A percentile compares a stretch with the other conserved stretches of the same genome.
Conservation (phyloP, 2,329 filamentous ascomycete genomes). For the Colletotrichum horii region DNA sequence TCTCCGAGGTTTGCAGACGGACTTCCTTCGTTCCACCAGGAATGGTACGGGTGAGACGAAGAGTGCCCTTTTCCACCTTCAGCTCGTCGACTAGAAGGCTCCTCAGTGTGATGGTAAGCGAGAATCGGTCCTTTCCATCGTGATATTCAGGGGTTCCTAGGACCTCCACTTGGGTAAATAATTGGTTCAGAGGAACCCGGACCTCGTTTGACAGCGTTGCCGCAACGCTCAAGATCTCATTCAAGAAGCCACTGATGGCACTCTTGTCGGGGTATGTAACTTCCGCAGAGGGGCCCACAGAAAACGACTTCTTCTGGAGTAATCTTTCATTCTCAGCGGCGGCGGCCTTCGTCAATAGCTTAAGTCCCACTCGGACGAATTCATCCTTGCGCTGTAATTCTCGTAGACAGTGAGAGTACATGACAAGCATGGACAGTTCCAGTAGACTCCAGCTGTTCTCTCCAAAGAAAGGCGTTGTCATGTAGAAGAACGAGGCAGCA, state of each 20-base stretch:
- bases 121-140: constrained; percentile 76
- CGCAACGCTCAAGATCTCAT: constrained; percentile 51
- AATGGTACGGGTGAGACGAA: constrained; percentile 31
- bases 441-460: constrained; percentile 79
- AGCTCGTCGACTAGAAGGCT: constrained; percentile 77
- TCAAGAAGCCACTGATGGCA: constrained; percentile 52
- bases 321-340: constrained; percentile 56
- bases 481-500: constrained; percentile 79
- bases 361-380: constrained; percentile 77
- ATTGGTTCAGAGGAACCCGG: constrained; percentile 71
- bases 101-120: constrained; percentile 68
- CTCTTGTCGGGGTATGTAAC: constrained; percentile 33
- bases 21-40: constrained; percentile 52
- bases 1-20: constrained; percentile 34
- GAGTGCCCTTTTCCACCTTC: constrained; percentile 59
- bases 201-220: constrained; percentile 60
- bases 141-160: constrained; percentile 73
- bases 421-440: constrained; percentile 82
- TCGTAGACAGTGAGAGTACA: constrained; percentile 84
- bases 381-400: constrained; percentile 78
- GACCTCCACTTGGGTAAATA: constrained; percentile 75
- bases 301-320: constrained; percentile 36
- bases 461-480: constrained; percentile 80
- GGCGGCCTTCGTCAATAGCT: constrained; percentile 73
- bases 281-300: constrained; percentile 20